A percentile compares a stretch with the other conserved stretches of the same genome.
These are phyloP conservation scores for Penicillium aurantiogriseum DNA, from an alignment of 2,329 filamentous ascomycete genomes.

Conservation along the genomic window DNA sequence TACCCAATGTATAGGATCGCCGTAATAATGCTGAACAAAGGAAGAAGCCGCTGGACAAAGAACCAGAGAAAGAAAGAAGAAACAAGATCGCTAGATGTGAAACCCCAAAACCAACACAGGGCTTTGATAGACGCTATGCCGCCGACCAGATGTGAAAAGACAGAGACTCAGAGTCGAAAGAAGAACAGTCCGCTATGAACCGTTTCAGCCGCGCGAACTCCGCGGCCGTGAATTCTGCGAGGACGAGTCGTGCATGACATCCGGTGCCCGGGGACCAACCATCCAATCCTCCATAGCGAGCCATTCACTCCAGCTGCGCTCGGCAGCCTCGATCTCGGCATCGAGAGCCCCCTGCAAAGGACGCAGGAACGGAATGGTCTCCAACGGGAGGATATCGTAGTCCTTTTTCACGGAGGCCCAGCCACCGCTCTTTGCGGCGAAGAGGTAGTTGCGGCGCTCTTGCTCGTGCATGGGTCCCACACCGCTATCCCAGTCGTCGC, in stretches of 20 bases:
- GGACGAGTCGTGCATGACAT: conserved; percentile 40
- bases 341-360: conserved; percentile 75
- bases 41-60: conserved; percentile 8
- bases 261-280: conserved; percentile 77
- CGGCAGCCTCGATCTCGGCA: conserved; percentile 77
- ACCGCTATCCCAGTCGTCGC: conserved; percentile 83
- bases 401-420: conserved; percentile 87
- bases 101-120: conserved; percentile 7
- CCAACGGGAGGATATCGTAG: conserved; percentile 82
- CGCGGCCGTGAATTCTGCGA: conserved; percentile 36
- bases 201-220: conserved; percentile 29
- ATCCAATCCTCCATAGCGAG: conserved; percentile 98
- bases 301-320: conserved; percentile 90
- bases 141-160: conserved; percentile 8
- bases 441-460: conserved; percentile 90
- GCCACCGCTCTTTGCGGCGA: conserved; percentile 86
- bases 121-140: conserved; percentile 12
- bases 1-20: background rate
- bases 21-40: conserved; percentile 10
- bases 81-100: conserved; percentile 19
- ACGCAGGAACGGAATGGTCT: conserved; percentile 82
- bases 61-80: conserved; percentile 7
- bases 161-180: background rate
- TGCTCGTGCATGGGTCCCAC: conserved; percentile 81
- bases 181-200: background rate